phyloP scores from a whole-genome alignment of 257 asterid species.

The Leonotis leonurus region DNA sequence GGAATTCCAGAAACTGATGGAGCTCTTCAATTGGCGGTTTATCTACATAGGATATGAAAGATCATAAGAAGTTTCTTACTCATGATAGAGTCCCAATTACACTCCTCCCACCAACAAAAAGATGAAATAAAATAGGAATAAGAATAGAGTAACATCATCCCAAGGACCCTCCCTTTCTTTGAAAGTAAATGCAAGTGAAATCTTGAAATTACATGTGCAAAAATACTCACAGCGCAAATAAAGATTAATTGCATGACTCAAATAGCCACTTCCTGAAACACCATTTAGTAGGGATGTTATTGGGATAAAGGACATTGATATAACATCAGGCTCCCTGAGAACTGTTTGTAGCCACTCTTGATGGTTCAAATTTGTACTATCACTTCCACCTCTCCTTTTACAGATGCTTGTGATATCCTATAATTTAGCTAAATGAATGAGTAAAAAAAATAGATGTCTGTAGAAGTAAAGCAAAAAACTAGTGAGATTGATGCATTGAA shows the following conservation, averaged over 20 bases:
- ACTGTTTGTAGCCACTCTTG: conserved; percentile 91
- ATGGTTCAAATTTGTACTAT: conserved; percentile 50
- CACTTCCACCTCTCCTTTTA: conserved; percentile 96
- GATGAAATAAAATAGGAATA: not conserved
- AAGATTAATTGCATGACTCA: conserved; percentile 94
- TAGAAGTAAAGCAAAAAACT: conserved; percentile 9
- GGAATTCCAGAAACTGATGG: conserved; percentile 96
- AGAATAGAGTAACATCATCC: no score
- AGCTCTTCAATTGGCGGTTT: conserved; percentile 99
- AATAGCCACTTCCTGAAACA: conserved; percentile 87
- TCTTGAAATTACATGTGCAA: not conserved
- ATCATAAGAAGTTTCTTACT: not conserved
- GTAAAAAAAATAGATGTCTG: conserved; percentile 12
- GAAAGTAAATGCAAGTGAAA: not conserved
- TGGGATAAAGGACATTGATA: conserved; percentile 91
- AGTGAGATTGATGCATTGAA: conserved; percentile 9
- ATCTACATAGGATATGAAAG: conserved; percentile 34
- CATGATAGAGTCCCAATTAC: not conserved
- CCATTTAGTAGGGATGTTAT: conserved; percentile 91
- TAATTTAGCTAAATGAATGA: conserved; percentile 25
- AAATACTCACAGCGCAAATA: conserved; percentile 88
- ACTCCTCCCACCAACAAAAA: not conserved
- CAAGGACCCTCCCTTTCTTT: conserved; percentile 4
- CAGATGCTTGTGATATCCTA: conserved; percentile 70
- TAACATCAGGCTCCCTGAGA: conserved; percentile 85